These are phyloP conservation scores for Aspergillus bertholletiae DNA, from an alignment of 495 filamentous ascomycete species.

Conservation along the genomic window DNA sequence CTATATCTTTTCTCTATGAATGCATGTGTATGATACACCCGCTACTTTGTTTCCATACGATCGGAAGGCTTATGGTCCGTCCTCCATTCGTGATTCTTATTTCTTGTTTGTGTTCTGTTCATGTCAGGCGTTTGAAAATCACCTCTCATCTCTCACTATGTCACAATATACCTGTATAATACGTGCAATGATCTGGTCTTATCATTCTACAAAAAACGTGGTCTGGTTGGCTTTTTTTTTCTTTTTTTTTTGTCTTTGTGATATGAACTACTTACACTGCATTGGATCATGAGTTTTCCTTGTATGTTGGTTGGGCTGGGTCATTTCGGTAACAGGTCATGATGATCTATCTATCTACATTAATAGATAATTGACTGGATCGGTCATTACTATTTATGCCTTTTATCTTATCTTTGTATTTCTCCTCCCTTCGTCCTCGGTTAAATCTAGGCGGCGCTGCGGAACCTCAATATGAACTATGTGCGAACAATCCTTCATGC, in stretches of 20 bases:
- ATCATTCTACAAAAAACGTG: conserved; percentile 8
- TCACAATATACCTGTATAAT: conserved; percentile 14
- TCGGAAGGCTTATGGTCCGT: conserved; percentile 36
- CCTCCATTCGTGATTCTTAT: conserved; percentile 22
- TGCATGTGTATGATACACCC: conserved; percentile 40
- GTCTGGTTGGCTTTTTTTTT: conserved; percentile 7
- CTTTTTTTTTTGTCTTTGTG: too few relatives aligned
- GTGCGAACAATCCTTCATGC: too few relatives aligned
- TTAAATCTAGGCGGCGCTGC: too few relatives aligned
- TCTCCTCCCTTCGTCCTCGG: neutral
- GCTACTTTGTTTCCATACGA: conserved; percentile 24
- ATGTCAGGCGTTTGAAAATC: conserved; percentile 23
- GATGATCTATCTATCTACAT: too few relatives aligned
- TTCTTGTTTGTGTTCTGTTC: conserved; percentile 20
- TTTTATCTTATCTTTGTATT: too few relatives aligned
- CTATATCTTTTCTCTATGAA: conserved; percentile 21
- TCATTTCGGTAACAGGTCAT: neutral
- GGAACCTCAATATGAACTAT: too few relatives aligned
- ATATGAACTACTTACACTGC: conserved; percentile 8
- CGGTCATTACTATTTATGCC: conserved; percentile 1
- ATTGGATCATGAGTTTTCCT: neutral
- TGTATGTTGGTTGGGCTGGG: neutral
- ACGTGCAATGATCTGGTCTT: conserved; percentile 10
- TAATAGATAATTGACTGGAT: conserved; percentile 4
- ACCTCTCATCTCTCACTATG: conserved; percentile 37